Conservation (phyloP, 176 grass and related monocot species). For the Carex littledalei region DNA sequence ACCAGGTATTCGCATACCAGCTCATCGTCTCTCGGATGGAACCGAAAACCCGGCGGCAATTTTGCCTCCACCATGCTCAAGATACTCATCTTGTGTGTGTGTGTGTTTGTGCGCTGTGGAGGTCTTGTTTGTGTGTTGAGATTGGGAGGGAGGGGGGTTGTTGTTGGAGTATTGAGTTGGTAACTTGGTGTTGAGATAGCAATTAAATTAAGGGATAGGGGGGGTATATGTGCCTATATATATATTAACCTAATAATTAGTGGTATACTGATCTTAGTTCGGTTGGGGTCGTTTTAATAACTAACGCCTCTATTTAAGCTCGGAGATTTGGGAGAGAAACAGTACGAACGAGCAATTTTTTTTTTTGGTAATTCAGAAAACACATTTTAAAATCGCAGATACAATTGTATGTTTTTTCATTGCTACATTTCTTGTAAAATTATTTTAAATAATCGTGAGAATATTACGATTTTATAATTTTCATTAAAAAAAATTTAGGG, state of each 20-base stretch:
- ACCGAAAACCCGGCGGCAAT: conserved; percentile 85
- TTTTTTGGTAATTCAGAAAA: too few relatives aligned
- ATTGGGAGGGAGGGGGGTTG: background rate
- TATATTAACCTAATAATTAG: background rate
- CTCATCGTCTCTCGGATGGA: conserved; percentile 91
- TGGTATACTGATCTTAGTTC: conserved; percentile 10
- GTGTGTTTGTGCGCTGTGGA: background rate
- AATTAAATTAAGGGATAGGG: conserved; percentile 8
- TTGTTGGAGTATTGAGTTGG: conserved; percentile 10
- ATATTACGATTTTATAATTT: too few relatives aligned
- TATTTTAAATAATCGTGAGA: too few relatives aligned
- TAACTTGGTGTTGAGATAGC: conserved; percentile 39
- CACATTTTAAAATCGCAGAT: too few relatives aligned
- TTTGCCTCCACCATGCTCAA: conserved; percentile 90
- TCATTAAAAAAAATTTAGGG: too few relatives aligned
- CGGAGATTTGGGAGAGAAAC: too few relatives aligned
- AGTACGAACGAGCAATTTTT: too few relatives aligned
- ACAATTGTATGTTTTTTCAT: too few relatives aligned
- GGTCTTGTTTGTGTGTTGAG: conserved; percentile 21
- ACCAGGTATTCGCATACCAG: conserved; percentile 90
- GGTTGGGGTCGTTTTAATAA: background rate
- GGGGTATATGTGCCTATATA: background rate
- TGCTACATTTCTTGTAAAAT: too few relatives aligned
- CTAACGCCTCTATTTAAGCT: too few relatives aligned
- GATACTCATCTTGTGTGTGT: conserved; percentile 49